A percentile compares a stretch with the other conserved stretches of the same genome.
Evolutionary conservation across 495 filamentous ascomycete genomes (phyloP).

Genomic region (Annulohypoxylon bovei): DNA sequence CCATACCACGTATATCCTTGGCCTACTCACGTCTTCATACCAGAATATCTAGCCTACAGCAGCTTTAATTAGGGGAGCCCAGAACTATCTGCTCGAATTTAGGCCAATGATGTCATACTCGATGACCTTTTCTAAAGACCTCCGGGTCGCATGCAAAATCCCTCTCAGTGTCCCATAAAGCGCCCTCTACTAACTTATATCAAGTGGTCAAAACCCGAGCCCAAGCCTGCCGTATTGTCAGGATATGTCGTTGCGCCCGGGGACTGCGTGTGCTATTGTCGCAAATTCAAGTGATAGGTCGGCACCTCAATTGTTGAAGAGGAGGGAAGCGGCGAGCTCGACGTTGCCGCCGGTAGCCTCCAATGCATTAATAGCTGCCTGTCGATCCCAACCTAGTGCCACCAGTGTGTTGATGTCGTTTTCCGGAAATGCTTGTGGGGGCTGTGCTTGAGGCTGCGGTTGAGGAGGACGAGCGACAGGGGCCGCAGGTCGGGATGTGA

Average conservation of each 20-base stretch:
- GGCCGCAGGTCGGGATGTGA: constrained; percentile 46
- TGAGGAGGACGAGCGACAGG: constrained; percentile 51
- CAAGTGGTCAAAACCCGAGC: constrained; percentile 4
- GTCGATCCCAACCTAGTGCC: constrained; percentile 79
- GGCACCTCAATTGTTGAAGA: constrained; percentile 67
- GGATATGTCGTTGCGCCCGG: constrained; percentile 15
- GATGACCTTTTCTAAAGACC: constrained; percentile 24
- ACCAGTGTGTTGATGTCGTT: constrained; percentile 76
- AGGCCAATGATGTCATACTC: constrained; percentile 10
- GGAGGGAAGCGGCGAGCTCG: constrained; percentile 83
- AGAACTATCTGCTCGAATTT: background rate
- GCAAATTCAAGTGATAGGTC: constrained; percentile 3
- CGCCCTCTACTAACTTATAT: constrained; percentile 30
- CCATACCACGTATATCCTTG: background rate
- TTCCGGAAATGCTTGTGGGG: constrained; percentile 59
- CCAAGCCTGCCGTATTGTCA: constrained; percentile 2
- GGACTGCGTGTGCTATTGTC: background rate
- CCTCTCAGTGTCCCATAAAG: constrained; percentile 13
- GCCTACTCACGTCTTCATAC: constrained; percentile 6
- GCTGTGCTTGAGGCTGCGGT: constrained; percentile 42
- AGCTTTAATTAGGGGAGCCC: constrained; percentile 16
- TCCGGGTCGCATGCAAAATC: constrained; percentile 27
- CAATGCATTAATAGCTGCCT: constrained; percentile 81
- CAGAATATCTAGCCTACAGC: constrained; percentile 5
- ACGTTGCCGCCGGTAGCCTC: constrained; percentile 86